These are phyloP conservation scores for Myriosclerotinia duriaeana DNA, from an alignment of 2,329 filamentous ascomycete species.

Conservation along the genomic window DNA sequence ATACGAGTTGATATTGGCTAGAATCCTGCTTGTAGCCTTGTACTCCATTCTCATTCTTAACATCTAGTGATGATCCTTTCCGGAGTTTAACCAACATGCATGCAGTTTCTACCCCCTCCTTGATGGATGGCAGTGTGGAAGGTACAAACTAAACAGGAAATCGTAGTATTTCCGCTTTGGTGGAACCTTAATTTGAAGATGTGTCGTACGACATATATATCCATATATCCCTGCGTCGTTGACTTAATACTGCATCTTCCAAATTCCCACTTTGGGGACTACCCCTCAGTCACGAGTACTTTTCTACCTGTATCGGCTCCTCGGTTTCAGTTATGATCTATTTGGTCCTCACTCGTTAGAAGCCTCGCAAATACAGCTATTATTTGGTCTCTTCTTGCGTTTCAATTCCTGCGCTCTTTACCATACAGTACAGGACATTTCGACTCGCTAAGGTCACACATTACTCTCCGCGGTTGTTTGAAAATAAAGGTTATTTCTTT, in stretches of 20 bases:
- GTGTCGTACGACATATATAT: not conserved
- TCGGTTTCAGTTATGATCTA: not conserved
- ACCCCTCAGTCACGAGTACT: not conserved
- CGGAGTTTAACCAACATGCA: constrained; percentile 2
- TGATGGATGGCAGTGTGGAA: constrained; percentile 6
- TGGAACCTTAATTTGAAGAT: not conserved
- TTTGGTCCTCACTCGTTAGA: not conserved
- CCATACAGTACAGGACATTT: not conserved
- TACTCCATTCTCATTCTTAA: not conserved
- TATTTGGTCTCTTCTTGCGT: not conserved
- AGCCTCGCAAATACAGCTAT: not conserved
- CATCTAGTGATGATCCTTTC: constrained; percentile 19
- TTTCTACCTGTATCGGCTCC: not conserved
- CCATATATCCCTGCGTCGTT: not conserved
- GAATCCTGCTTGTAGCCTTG: constrained; percentile 7
- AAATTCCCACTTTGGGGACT: not conserved
- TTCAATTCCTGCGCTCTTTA: not conserved
- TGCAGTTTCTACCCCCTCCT: not conserved
- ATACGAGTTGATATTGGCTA: not conserved
- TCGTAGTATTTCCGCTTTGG: constrained; percentile 4
- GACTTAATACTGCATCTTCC: not conserved
- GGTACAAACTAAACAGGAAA: constrained; percentile 3
- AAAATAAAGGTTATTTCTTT: not conserved
- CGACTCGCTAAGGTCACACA: not conserved
- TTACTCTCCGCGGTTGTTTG: not conserved